Evolutionary conservation across 495 filamentous ascomycete genomes (phyloP).

Genomic region (Annulohypoxylon bovei): DNA sequence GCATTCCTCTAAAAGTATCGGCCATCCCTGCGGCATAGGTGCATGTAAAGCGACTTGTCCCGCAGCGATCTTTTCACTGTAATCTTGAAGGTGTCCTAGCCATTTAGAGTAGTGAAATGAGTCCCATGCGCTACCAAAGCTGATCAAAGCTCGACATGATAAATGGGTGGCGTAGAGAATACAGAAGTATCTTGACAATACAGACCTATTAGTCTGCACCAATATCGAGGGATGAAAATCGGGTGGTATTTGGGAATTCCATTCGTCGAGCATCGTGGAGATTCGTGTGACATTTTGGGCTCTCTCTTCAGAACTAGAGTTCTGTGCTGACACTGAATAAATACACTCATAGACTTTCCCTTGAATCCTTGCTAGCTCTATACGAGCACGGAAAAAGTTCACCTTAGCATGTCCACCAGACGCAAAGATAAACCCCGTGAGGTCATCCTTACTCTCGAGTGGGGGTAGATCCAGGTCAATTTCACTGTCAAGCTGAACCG

Average conservation of each 20-base stretch:
- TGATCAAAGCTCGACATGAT: neutral
- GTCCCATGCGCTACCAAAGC: neutral
- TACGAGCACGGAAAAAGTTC: constrained; percentile 4
- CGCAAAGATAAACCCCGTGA: neutral
- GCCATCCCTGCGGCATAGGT: neutral
- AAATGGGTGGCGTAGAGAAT: neutral
- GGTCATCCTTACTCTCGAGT: neutral
- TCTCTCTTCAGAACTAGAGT: neutral
- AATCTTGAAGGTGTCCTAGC: neutral
- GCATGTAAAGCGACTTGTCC: neutral
- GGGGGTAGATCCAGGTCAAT: neutral
- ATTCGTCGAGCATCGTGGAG: neutral
- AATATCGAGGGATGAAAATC: neutral
- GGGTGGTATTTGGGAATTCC: neutral
- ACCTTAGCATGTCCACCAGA: neutral
- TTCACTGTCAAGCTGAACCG: neutral
- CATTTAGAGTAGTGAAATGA: constrained; percentile 7
- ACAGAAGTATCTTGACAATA: constrained; percentile 1
- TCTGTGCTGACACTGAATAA: neutral
- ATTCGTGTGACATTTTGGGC: neutral
- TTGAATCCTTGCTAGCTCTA: constrained; percentile 1
- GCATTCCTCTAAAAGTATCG: neutral
- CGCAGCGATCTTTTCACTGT: neutral
- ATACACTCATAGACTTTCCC: constrained; percentile 1
- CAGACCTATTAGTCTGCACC: neutral